phyloP scores from a whole-genome alignment of 2,329 filamentous ascomycete species.

The Aspergillus brunneoviolaceus region DNA sequence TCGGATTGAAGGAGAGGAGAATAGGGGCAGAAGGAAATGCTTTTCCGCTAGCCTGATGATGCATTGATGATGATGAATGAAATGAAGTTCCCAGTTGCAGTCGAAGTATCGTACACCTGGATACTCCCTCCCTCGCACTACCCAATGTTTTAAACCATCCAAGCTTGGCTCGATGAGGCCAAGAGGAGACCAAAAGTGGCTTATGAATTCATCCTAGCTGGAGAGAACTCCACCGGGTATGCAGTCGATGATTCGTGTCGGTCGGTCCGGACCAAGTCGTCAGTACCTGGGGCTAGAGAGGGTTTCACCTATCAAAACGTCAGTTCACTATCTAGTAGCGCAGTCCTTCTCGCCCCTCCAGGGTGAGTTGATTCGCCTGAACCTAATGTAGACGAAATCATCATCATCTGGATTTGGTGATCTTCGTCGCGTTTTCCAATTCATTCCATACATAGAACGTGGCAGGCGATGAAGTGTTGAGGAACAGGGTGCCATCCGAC shows the following conservation, averaged over 20 bases:
- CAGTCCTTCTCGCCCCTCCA: background rate
- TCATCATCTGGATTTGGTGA: background rate
- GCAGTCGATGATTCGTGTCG: slow-evolving; percentile 25
- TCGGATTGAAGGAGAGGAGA: too few relatives aligned
- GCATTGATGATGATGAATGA: background rate
- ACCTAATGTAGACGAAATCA: slow-evolving; percentile 5
- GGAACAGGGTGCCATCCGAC: background rate
- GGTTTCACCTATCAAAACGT: slow-evolving; percentile 15
- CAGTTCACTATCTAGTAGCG: slow-evolving; percentile 1
- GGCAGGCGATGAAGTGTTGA: background rate
- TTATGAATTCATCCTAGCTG: slow-evolving; percentile 12
- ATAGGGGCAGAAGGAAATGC: too few relatives aligned
- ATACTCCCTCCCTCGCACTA: background rate
- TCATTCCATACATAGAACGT: background rate
- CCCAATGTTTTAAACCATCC: background rate
- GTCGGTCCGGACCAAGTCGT: slow-evolving; percentile 23
- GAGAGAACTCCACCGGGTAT: slow-evolving; percentile 16
- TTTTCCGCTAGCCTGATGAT: background rate
- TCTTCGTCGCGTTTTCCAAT: slow-evolving; percentile 6
- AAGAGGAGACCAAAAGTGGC: slow-evolving; percentile 5
- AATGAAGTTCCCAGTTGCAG: background rate
- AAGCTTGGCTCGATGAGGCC: slow-evolving; percentile 1
- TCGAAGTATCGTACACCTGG: too few relatives aligned
- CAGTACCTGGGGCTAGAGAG: slow-evolving; percentile 24
- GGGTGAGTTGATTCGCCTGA: slow-evolving; percentile 12